Conservation (phyloP, 2,329 filamentous ascomycete species). For the Trichoderma pleuroti region DNA sequence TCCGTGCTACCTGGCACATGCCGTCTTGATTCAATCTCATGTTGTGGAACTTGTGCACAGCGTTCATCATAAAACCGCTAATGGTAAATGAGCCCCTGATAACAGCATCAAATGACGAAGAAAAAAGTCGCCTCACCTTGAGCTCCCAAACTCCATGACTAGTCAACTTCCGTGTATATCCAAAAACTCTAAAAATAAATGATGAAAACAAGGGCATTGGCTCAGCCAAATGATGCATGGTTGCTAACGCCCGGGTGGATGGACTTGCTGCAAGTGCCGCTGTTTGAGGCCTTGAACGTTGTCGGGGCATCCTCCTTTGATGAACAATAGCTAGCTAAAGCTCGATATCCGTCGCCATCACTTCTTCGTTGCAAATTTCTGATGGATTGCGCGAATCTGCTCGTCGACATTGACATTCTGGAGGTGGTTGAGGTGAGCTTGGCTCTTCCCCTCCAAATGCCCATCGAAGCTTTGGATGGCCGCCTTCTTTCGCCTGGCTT, state of each 20-base stretch:
- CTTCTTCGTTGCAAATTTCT: constrained; percentile 47
- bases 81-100: constrained; percentile 15
- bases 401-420: constrained; percentile 77
- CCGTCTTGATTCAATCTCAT: not conserved
- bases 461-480: constrained; percentile 64
- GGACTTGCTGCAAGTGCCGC: not conserved
- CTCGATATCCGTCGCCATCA: constrained; percentile 13
- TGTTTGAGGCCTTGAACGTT: not conserved
- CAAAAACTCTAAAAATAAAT: not conserved
- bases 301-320: not conserved
- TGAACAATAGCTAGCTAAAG: not conserved
- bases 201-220: not conserved
- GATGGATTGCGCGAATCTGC: constrained; percentile 67
- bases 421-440: constrained; percentile 54
- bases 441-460: constrained; percentile 56
- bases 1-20: not conserved
- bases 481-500: constrained; percentile 70
- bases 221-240: not conserved
- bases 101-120: not conserved
- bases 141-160: constrained; percentile 9
- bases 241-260: not conserved
- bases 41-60: not conserved
- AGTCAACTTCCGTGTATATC: not conserved
- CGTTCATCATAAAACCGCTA: constrained; percentile 3
- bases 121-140: constrained; percentile 19